Evolutionary conservation across 352 stramenopile species (phyloP), one percentile per base, ranked within the genome.

Genomic region (Phytophthora vignae): DNA sequence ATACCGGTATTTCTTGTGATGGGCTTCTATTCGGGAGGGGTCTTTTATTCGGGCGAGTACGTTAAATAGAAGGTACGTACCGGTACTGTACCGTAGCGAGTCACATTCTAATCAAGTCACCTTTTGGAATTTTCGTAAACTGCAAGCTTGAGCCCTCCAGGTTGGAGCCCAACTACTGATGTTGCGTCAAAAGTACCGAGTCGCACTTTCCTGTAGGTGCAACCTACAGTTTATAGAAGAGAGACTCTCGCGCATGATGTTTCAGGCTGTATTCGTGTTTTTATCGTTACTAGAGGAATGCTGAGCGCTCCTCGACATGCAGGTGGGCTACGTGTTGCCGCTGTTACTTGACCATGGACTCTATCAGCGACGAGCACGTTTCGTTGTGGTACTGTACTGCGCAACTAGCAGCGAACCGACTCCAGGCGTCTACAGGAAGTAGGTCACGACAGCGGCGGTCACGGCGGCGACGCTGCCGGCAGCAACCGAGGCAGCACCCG

Each of bases 391-490:
- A 42, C 27, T 64, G 52, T 40, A 42, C 27, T 64, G 52, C 38
- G 59, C 50, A 42, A n/a, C 29, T 25, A 49, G 14, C 66, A 66
- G 40, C 46, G 11, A 48, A 60, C 17, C 17, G 53, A 52, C 54
- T 67, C 66, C 60, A 25, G 36, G 27, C 14, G 40, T 57, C 52
- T 79, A 79, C 59, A 80, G 60, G 68, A 77, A 80, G 59, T 77
- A 80, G 22, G 69, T 77, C 50, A 73, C 73, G 36, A 80, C 64
- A 7, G 56, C 64, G 46, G 73, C 69, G 3, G 69, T 80, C 31
- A 74, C 40, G 31, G 73, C 73, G 40, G 73, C 69, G 27, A 77
- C 67, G 38, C 73, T 72, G 64, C 73, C 69, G 55, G 65, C 73
- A 67, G 64, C 69, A 19, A 80, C 73, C 59, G 64, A 74, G 25